Conservation (phyloP, 805 yeast species). For the Candida ficus region DNA sequence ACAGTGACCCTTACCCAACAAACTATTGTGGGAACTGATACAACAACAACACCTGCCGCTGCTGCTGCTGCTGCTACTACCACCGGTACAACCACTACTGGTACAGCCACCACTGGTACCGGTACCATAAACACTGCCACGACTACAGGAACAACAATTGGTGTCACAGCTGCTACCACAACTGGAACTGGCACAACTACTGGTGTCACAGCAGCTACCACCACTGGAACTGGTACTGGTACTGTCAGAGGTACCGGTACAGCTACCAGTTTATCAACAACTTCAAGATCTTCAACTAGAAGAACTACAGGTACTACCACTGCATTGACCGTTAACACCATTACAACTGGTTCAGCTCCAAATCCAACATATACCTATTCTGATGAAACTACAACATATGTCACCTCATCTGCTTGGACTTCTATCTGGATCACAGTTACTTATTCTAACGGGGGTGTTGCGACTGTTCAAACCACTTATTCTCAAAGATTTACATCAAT, state of each 20-base stretch:
- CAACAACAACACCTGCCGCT: not conserved
- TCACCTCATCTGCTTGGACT: constrained; percentile 28
- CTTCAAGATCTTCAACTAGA: constrained; percentile 3
- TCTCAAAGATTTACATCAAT: constrained; percentile 47
- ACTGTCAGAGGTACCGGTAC: constrained; percentile 11
- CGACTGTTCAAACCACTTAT: constrained; percentile 44
- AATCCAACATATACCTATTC: constrained; percentile 27
- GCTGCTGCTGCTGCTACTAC: constrained; percentile 2
- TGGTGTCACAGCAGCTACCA: constrained; percentile 4
- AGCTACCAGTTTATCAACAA: constrained; percentile 3
- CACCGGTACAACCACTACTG: constrained; percentile 3
- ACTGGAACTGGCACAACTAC: constrained; percentile 3
- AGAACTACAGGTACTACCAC: constrained; percentile 21
- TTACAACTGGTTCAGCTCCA: constrained; percentile 7
- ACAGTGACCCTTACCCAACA: constrained; percentile 21
- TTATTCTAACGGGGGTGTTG: constrained; percentile 39
- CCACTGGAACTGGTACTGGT: constrained; percentile 10
- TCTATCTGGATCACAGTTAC: constrained; percentile 50
- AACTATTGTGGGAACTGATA: not conserved
- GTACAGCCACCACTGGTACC: constrained; percentile 10
- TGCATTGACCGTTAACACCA: constrained; percentile 13
- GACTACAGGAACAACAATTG: constrained; percentile 20
- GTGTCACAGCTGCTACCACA: not conserved
- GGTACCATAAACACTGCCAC: not conserved
- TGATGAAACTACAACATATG: constrained; percentile 25